Conservation (phyloP, 2,329 filamentous ascomycete genomes). For the Exophiala spinifera region DNA sequence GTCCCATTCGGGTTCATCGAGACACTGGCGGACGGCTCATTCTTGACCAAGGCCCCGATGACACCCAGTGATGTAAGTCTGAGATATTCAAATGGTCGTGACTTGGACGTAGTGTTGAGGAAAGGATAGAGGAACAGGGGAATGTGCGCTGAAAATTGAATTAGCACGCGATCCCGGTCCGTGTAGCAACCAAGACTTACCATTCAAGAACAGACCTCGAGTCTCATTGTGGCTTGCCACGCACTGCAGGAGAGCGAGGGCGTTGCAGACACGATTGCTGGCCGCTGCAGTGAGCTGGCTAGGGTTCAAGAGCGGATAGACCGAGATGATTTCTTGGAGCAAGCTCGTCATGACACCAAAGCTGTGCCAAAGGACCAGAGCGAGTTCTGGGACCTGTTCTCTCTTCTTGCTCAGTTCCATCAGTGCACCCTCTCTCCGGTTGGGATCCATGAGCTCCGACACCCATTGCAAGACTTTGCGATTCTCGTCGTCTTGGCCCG, state of each 20-base stretch:
- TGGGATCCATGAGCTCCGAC: slow-evolving; percentile 82
- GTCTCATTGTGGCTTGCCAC: slow-evolving; percentile 98
- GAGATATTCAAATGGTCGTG: slow-evolving; percentile 93
- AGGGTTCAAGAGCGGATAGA: slow-evolving; percentile 93
- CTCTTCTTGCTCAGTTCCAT: slow-evolving; percentile 97
- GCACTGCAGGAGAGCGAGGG: slow-evolving; percentile 89
- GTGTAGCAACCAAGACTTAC: slow-evolving; percentile 48
- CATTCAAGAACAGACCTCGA: slow-evolving; percentile 85
- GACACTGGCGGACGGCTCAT: slow-evolving; percentile 55
- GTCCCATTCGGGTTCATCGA: slow-evolving; percentile 26
- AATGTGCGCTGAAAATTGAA: slow-evolving; percentile 73
- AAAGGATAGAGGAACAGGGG: slow-evolving; percentile 97
- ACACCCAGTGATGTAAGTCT: slow-evolving; percentile 93
- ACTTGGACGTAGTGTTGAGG: slow-evolving; percentile 97
- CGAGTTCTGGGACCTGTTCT: slow-evolving; percentile 94
- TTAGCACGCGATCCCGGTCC: not conserved
- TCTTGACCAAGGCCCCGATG: slow-evolving; percentile 96
- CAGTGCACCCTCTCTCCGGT: slow-evolving; percentile 82
- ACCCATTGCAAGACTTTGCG: slow-evolving; percentile 89
- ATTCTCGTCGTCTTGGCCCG: slow-evolving; percentile 75
- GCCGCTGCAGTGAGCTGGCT: slow-evolving; percentile 97
- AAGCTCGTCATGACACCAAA: slow-evolving; percentile 99
- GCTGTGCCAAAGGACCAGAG: slow-evolving; percentile 95
- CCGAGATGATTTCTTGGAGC: slow-evolving; percentile 96
- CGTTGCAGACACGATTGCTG: slow-evolving; percentile 95